A percentile compares a stretch with the other conserved stretches of the same genome.
These are phyloP conservation scores for Eimeria brunetti DNA, from an alignment of 169 alveolate genomes.

Conservation along the genomic window DNA sequence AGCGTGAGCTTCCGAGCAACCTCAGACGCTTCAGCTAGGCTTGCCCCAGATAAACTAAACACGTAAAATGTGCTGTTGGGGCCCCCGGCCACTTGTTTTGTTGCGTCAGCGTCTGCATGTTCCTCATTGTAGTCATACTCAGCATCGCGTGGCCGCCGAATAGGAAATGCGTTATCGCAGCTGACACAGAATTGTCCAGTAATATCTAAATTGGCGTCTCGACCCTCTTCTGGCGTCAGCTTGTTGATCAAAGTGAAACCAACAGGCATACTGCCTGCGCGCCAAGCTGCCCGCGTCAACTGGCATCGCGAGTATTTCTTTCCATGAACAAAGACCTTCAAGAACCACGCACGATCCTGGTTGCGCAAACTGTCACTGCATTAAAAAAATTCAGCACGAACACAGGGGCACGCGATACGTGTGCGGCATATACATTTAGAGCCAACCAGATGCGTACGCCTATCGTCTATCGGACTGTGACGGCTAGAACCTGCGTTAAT, in stretches of 20 bases:
- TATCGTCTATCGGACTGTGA: background rate
- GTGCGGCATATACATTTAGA: background rate
- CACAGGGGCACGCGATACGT: constrained; percentile 18
- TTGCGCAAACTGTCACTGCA: constrained; percentile 42
- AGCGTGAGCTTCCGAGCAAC: constrained; percentile 57
- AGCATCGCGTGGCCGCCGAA: constrained; percentile 39
- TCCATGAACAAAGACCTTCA: constrained; percentile 78
- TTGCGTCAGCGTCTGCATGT: background rate
- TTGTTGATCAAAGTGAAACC: constrained; percentile 79
- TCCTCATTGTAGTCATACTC: constrained; percentile 46
- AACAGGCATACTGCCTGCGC: constrained; percentile 69
- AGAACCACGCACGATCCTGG: constrained; percentile 75
- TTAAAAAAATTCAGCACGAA: background rate
- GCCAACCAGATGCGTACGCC: background rate
- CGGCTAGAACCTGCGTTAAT: background rate
- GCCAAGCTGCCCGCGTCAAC: constrained; percentile 80
- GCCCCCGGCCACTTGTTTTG: background rate
- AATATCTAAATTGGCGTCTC: constrained; percentile 63
- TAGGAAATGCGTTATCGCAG: constrained; percentile 72
- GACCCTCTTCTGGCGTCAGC: constrained; percentile 75
- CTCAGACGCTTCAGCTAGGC: constrained; percentile 65
- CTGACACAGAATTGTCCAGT: constrained; percentile 79
- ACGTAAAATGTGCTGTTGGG: constrained; percentile 65
- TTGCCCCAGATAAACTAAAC: constrained; percentile 72
- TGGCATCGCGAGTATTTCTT: constrained; percentile 71